Conservation (phyloP, 1,139 yeast species). For the Trichomonascaceae sp. region DNA sequence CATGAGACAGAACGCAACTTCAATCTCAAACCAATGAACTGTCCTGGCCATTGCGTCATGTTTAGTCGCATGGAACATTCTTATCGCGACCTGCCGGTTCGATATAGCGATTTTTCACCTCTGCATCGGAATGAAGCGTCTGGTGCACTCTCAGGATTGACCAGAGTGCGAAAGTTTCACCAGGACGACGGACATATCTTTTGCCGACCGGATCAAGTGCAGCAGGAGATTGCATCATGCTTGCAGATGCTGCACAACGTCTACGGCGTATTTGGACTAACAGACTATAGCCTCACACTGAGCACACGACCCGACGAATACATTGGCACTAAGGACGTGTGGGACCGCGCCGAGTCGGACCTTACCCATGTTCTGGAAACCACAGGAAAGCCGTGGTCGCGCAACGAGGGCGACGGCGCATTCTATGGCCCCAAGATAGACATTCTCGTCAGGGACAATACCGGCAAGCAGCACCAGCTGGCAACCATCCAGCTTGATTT, state of each 20-base stretch:
- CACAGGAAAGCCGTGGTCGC: slow-evolving; percentile 52
- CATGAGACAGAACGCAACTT: slow-evolving; percentile 33
- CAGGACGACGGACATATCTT: slow-evolving; percentile 98
- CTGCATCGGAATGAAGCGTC: slow-evolving; percentile 91
- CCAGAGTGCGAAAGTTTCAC: slow-evolving; percentile 92
- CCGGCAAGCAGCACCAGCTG: slow-evolving; percentile 77
- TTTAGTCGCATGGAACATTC: slow-evolving; percentile 75
- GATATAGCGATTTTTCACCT: slow-evolving; percentile 87
- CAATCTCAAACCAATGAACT: slow-evolving; percentile 95
- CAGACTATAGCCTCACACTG: slow-evolving; percentile 53
- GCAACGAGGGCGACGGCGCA: slow-evolving; percentile 92
- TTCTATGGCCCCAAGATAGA: slow-evolving; percentile 94
- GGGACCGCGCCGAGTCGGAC: slow-evolving; percentile 76
- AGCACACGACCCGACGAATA: slow-evolving; percentile 84
- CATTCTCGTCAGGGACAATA: slow-evolving; percentile 70
- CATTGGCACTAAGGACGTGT: slow-evolving; percentile 70
- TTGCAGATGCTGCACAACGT: slow-evolving; percentile 65
- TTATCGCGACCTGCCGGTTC: slow-evolving; percentile 76
- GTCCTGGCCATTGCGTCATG: slow-evolving; percentile 94
- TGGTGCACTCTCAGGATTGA: slow-evolving; percentile 88
- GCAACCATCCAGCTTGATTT: slow-evolving; percentile 95
- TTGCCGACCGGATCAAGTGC: slow-evolving; percentile 73
- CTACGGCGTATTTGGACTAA: slow-evolving; percentile 67
- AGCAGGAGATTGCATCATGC: slow-evolving; percentile 61
- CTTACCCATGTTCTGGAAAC: slow-evolving; percentile 51